Evolutionary conservation across 345 rosid genomes (phyloP), one percentile per base, ranked within the genome.

Genomic region (Hypericum androsaemum): DNA sequence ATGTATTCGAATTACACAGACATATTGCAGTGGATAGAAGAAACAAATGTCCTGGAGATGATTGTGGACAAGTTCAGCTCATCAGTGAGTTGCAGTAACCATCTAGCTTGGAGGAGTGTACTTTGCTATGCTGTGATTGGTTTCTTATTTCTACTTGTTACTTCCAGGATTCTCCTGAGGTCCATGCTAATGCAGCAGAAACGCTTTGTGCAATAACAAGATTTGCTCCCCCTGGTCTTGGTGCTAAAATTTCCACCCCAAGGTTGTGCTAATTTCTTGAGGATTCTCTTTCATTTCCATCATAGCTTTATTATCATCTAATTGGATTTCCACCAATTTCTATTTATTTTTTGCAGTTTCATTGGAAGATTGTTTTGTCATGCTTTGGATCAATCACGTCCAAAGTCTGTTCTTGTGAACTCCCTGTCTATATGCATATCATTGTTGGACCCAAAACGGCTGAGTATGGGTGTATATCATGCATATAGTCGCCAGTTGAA

Each of bases 181-280:
- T 86, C 62, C 97, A 89, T 79, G 81, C 90, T 56, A 89, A 89
- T 70, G 77, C 90, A 39, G 97, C 97, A 62, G 97, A 89, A 79
- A 73, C 83, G 9, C 83, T 86, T 12, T 89, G 95, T 74, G 75
- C 94, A 37, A 82, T 86, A 39, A 79, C 95, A 41, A 73, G 90
- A 71, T 80, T 71, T 62, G 89, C 94, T 53, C 94, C 90, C 51
- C 82, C 83, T n/a, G 79, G 81, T 57, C 86, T 89, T 69, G 83
- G 88, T 50, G 62, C 83, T 51, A 83, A 86, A 74, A 75, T 89
- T 48, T 78, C 86, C 44, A 78, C 83, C 68, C 88, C 97, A 44
- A 73, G 68, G 95, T 89, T 69, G 42, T 58, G 7, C 39, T 67
- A 55, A 22, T 49, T 42, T 47, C 39, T 42, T 44, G 22, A 32